phyloP scores from a whole-genome alignment of 768 basidiomycete genomes.

The Pleurotus eryngii region DNA sequence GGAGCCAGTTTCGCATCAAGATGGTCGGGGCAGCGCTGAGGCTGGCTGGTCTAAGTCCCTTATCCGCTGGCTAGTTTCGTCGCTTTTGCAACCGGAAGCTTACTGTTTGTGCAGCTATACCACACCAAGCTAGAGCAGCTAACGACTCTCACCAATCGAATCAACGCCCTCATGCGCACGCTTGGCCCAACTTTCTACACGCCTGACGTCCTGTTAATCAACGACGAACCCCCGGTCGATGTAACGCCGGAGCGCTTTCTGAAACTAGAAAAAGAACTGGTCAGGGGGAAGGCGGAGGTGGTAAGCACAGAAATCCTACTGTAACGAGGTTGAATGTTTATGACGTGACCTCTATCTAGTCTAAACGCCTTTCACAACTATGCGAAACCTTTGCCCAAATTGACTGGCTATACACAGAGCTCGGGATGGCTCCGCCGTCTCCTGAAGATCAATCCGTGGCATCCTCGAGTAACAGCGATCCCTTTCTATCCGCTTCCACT shows the following conservation, averaged over 20 bases:
- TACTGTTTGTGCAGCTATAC: conserved; percentile 47
- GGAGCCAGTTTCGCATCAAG: no score
- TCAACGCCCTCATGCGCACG: conserved; percentile 55
- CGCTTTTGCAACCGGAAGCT: neutral
- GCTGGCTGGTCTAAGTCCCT: no score
- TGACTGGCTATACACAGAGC: conserved; percentile 79
- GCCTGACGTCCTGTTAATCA: conserved; percentile 48
- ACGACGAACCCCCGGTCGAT: conserved; percentile 46
- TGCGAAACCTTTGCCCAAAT: conserved; percentile 68
- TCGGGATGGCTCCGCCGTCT: conserved; percentile 67
- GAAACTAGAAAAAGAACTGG: conserved; percentile 79
- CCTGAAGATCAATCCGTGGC: conserved; percentile 40
- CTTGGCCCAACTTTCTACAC: conserved; percentile 59
- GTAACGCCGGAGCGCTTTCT: conserved; percentile 80
- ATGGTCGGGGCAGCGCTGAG: no score
- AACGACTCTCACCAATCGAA: conserved; percentile 63
- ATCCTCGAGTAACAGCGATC: conserved; percentile 15
- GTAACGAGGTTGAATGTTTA: neutral
- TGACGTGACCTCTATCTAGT: conserved; percentile 32
- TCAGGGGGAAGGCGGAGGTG: conserved; percentile 83
- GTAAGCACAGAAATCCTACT: conserved; percentile 41
- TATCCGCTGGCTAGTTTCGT: no score
- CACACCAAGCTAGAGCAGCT: conserved; percentile 78
- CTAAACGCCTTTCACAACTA: conserved; percentile 64
- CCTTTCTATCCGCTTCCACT: conserved; percentile 23